Base-by-base conservation (phyloP, 345 rosid species). In the Litchi chinensis region DNA sequence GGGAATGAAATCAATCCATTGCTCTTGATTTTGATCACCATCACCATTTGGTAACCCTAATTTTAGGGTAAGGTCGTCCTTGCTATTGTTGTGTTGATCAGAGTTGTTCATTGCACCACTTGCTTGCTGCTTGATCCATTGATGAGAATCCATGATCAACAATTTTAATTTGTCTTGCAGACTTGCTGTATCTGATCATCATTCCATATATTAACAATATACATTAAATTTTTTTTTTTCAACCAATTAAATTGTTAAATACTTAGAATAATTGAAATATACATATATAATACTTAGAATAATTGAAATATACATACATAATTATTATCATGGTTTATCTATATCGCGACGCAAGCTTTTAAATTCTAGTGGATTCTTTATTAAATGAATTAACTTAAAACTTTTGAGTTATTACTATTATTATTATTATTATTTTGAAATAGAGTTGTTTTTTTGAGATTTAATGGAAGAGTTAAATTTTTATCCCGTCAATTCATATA, bases 141-240 rank as follows among this genome's bases (percentile, higher is more conserved):
- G 66, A 37, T 32, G 37, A 32, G 67, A 73, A 40, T 40, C 66
- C 76, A 73, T 59, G 66, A 21, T 56, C 57, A 43, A 26, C 68
- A 65, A 65, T 32, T 32, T 65, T 32, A 63, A 24, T 65, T 28
- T 28, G 44, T 41, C 0, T 65, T 18, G 40, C 32, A 32, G 3
- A 32, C 37, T 32, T 32, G 40, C 68, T 3, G 13, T 1, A 8
- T 24, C 16, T 11, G 68, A 65, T 28, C 68, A 65, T 6, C 37
- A 32, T 2, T 32, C 37, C 37, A 1, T 32, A 32, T 32, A 32
- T 32, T 32, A 32, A 32, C 37, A 32, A 32, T 32, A 32, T 32
- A 32, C 37, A 32, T 1, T 32, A 32, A 32, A 32, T 32, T 32
- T 8, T 41, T 6, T 26, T 26, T 26, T 26, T 26, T 26, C 28